phyloP scores from a whole-genome alignment of 345 rosid genomes.

The Salix exigua region DNA sequence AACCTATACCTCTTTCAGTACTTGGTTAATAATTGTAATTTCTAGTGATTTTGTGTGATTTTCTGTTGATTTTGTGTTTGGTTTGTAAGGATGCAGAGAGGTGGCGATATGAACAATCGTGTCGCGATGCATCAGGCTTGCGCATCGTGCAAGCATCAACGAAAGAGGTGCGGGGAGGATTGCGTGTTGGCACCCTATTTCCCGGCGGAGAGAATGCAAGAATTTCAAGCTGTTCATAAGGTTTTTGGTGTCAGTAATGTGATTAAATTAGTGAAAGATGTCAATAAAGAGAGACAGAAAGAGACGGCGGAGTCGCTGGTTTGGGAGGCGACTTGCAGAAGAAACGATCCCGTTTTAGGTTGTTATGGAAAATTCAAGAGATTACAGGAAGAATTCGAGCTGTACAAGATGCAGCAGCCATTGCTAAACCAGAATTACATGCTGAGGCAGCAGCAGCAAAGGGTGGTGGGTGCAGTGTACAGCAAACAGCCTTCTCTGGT shows the following conservation, averaged over 20 bases:
- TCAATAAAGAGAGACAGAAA: slow-evolving; percentile 41
- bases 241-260: slow-evolving; percentile 57
- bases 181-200: slow-evolving; percentile 50
- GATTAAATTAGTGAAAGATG: slow-evolving; percentile 47
- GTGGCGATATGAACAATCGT: not conserved
- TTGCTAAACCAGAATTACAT: slow-evolving; percentile 13
- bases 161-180: slow-evolving; percentile 48
- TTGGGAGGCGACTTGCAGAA: slow-evolving; percentile 79
- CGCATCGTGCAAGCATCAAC: slow-evolving; percentile 66
- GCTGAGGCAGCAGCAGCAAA: not conserved
- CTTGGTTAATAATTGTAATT: not conserved
- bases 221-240: slow-evolving; percentile 51
- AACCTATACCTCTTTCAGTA: not conserved
- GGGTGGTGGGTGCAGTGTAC: not conserved
- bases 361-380: slow-evolving; percentile 54
- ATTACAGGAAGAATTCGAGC: slow-evolving; percentile 47
- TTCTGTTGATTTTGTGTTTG: not conserved
- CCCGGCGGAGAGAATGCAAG: slow-evolving; percentile 36
- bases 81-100: slow-evolving; percentile 29
- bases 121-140: slow-evolving; percentile 40
- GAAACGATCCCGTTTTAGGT: slow-evolving; percentile 60
- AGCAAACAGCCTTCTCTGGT: not conserved
- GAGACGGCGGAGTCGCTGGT: slow-evolving; percentile 54
- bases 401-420: slow-evolving; percentile 32
- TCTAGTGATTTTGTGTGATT: not conserved